These are phyloP conservation scores for Chenopodium suecicum DNA, from an alignment of 148 eudicot genomes.

Conservation along the genomic window DNA sequence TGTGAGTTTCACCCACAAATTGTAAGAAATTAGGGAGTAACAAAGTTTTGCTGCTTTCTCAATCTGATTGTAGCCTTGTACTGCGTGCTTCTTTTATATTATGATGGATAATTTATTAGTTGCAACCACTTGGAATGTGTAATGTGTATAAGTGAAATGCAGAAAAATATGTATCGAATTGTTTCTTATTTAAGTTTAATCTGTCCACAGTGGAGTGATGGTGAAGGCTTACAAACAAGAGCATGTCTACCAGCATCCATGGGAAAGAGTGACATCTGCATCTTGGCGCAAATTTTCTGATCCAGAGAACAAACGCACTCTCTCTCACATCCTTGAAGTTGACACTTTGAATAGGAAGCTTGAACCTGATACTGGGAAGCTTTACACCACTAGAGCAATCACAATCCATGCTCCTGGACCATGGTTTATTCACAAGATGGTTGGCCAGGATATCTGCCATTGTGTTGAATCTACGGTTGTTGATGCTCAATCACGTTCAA, in stretches of 20 bases:
- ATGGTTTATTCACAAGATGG: constrained; percentile 73
- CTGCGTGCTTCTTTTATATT: not conserved
- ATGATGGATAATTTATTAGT: not conserved
- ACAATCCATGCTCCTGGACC: constrained; percentile 90
- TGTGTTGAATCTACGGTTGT: constrained; percentile 89
- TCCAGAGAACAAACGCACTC: constrained; percentile 73
- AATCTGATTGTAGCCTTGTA: not conserved
- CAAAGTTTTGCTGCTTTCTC: not conserved
- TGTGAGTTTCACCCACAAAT: not conserved
- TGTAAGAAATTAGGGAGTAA: not conserved
- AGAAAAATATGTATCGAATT: not conserved
- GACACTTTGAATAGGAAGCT: constrained; percentile 78
- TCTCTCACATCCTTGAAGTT: constrained; percentile 87
- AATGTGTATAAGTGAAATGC: not conserved
- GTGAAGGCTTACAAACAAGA: constrained; percentile 87
- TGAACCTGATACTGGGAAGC: constrained; percentile 71
- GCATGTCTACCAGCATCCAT: constrained; percentile 87
- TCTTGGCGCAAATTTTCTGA: constrained; percentile 99
- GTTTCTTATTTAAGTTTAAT: not conserved
- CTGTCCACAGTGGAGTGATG: constrained; percentile 34
- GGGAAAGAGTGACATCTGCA: constrained; percentile 93
- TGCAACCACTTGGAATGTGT: not conserved
- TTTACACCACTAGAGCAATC: constrained; percentile 81
- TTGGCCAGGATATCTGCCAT: constrained; percentile 95
- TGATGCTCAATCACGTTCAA: constrained; percentile 67